These are phyloP conservation scores for Gossypium rotundifolium DNA, from an alignment of 345 rosid genomes.

Conservation along the genomic window DNA sequence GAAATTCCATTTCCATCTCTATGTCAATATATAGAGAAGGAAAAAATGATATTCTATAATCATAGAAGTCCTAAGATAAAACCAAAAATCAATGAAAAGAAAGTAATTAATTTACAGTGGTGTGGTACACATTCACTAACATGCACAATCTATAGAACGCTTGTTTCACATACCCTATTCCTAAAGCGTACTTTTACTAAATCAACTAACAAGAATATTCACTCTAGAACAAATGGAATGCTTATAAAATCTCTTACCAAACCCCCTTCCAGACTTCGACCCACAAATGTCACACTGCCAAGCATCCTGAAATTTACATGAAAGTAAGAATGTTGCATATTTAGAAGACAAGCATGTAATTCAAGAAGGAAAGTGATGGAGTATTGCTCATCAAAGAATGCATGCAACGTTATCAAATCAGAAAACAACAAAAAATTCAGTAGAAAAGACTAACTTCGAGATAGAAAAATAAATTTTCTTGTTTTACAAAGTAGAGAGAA, in stretches of 20 bases:
- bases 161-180: background rate
- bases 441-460: background rate
- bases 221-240: background rate
- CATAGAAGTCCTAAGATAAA: background rate
- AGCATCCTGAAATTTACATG: constrained; percentile 54
- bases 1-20: background rate
- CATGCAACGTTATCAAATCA: background rate
- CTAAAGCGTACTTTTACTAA: background rate
- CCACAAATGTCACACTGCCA: constrained; percentile 98
- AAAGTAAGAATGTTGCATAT: background rate
- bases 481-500: background rate
- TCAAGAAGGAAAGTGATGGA: background rate
- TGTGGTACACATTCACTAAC: background rate
- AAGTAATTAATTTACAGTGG: background rate
- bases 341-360: background rate
- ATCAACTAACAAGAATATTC: background rate
- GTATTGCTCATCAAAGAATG: background rate
- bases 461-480: background rate
- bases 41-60: background rate
- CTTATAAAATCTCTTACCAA: constrained; percentile 55
- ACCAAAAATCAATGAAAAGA: background rate
- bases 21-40: background rate
- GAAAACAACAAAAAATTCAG: background rate
- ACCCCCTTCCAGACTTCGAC: constrained; percentile 95
- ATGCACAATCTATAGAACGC: background rate